A percentile compares a stretch with the other conserved stretches of the same genome.
These are phyloP conservation scores for Fusarium sp. DNA, from an alignment of 2,329 filamentous ascomycete species.

Conservation along the genomic window DNA sequence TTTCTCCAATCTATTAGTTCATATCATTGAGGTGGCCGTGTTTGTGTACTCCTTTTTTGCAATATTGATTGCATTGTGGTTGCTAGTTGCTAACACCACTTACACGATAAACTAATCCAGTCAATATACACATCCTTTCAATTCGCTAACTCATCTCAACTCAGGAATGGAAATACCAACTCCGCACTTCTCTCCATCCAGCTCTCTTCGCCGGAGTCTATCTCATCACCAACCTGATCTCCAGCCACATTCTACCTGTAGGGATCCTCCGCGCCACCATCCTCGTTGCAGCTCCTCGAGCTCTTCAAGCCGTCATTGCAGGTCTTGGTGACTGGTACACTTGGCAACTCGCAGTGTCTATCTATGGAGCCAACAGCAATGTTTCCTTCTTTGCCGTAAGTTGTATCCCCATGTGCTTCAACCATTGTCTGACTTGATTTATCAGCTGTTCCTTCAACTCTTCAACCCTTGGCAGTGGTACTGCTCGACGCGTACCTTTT, in stretches of 20 bases:
- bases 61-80: not conserved
- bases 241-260: slow-evolving; percentile 64
- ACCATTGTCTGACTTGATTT: not conserved
- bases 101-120: slow-evolving; percentile 16
- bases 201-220: slow-evolving; percentile 85
- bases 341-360: slow-evolving; percentile 80
- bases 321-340: slow-evolving; percentile 87
- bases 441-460: slow-evolving; percentile 55
- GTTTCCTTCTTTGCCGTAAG: slow-evolving; percentile 79
- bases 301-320: slow-evolving; percentile 82
- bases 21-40: not conserved
- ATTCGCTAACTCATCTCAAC: slow-evolving; percentile 27
- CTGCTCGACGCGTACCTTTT: slow-evolving; percentile 91
- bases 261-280: slow-evolving; percentile 72
- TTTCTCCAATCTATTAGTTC: not conserved
- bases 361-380: slow-evolving; percentile 76
- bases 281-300: slow-evolving; percentile 78
- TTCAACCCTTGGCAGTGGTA: slow-evolving; percentile 90
- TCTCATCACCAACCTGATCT: slow-evolving; percentile 68
- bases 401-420: not conserved
- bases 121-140: too few species aligned
- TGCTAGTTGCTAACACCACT: slow-evolving; percentile 12
- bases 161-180: slow-evolving; percentile 91
- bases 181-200: slow-evolving; percentile 94
- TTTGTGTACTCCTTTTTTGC: not conserved